These are phyloP conservation scores for Aspergillus sp. DNA, from an alignment of 2,329 filamentous ascomycete genomes.

Conservation along the genomic window DNA sequence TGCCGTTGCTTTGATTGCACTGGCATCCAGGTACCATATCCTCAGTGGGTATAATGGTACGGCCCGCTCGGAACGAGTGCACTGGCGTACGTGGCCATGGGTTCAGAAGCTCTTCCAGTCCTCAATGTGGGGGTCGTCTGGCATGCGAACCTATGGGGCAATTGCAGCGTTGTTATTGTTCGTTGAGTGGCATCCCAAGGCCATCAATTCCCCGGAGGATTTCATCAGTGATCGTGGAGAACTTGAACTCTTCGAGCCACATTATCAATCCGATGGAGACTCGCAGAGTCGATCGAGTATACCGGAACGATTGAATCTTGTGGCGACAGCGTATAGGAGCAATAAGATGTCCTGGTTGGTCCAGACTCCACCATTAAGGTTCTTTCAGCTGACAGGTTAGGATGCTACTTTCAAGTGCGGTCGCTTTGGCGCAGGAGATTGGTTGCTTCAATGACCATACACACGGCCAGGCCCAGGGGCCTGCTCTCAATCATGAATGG, in stretches of 20 bases:
- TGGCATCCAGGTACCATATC: slow-evolving; percentile 5
- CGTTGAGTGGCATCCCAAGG: slow-evolving; percentile 10
- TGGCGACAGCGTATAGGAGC: slow-evolving; percentile 9
- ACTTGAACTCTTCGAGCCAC: slow-evolving; percentile 9
- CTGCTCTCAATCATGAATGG: background rate
- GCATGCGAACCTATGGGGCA: slow-evolving; percentile 4
- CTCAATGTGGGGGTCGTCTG: slow-evolving; percentile 9
- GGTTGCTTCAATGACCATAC: background rate
- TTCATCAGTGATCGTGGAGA: slow-evolving; percentile 3
- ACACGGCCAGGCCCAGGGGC: background rate
- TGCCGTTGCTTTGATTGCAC: slow-evolving; percentile 3
- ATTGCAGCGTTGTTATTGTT: slow-evolving; percentile 11
- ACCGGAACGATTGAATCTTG: slow-evolving; percentile 7
- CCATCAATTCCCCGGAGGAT: slow-evolving; percentile 13
- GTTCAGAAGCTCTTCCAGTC: slow-evolving; percentile 12
- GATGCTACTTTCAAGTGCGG: slow-evolving; percentile 9
- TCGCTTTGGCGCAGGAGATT: slow-evolving; percentile 3
- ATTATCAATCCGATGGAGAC: background rate
- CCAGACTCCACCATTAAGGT: no score
- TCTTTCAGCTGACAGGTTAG: background rate
- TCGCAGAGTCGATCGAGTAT: slow-evolving; percentile 1
- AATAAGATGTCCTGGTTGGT: slow-evolving; percentile 15
- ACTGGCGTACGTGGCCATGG: slow-evolving; percentile 14
- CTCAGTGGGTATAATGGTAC: slow-evolving; percentile 2
- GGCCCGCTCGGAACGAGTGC: slow-evolving; percentile 5